Evolutionary conservation across 768 basidiomycete genomes (phyloP), one percentile per base, ranked within the genome.

Genomic region (Tremella fuciformis): DNA sequence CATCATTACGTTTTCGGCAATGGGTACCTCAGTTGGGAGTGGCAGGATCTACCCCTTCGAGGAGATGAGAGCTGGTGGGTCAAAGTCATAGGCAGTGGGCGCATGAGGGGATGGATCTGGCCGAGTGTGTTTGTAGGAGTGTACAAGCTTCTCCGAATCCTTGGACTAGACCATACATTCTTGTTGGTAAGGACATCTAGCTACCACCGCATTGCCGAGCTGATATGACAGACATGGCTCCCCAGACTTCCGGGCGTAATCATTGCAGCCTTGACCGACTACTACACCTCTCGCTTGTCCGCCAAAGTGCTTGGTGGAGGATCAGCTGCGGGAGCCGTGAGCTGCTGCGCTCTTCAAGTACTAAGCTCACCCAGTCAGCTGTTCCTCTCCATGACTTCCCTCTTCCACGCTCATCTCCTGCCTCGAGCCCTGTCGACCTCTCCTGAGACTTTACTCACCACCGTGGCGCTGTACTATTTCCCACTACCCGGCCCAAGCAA

Each of bases 21-120:
- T 77, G 94, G 92, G 1, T 82, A 86, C 65, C 80, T 91, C 41
- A 97, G 93, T 21, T 99, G 96, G 96, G 96, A 99, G 80, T 99
- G 96, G 96, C 78, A 62, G 16, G 65, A 69, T 48, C 55, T 66
- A 29, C 67, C 70, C 1, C 15, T 13, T 19, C 34, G 8, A 8
- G 29, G 15, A n/a, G 37, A 41, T 21, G 39, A 21, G 22, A 40
- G 49, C 18, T 69, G 60, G 39, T 71, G 57, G 57, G 38, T 48
- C 18, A 47, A 83, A 44, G 78, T 82, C 50, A 78, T 19, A 0
- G 65, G 41, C 1, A 63, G 58, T 9, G 75, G 71, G 1, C 47
- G 71, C 18, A 62, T 76, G 65, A 65, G 75, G 51, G 57, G 70
- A 1, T 77, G 76, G 76, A n/a, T 73, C 16, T 94, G 91, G 76